Evolutionary conservation across 768 basidiomycete species (phyloP).

Genomic region (Suillus subluteus): DNA sequence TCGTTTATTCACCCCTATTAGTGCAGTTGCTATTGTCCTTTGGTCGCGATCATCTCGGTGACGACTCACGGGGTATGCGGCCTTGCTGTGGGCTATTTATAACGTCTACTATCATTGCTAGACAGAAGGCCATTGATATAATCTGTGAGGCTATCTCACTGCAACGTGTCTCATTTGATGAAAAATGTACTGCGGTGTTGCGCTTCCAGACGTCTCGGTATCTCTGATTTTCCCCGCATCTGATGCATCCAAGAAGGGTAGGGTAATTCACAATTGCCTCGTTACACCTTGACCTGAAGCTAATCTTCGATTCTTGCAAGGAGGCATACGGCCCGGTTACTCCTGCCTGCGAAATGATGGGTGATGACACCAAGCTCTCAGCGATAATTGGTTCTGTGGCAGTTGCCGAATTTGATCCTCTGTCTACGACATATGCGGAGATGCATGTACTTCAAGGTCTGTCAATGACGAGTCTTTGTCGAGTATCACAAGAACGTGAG

Average conservation of each 20-base stretch:
- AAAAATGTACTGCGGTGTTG: not conserved
- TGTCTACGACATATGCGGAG: not conserved
- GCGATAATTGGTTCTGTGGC: not conserved
- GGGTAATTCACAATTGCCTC: not conserved
- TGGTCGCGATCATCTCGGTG: not conserved
- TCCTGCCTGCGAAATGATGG: constrained; percentile 5
- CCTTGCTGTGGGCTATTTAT: constrained; percentile 8
- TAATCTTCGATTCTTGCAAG: constrained; percentile 3
- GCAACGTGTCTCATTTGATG: not conserved
- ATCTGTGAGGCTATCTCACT: not conserved
- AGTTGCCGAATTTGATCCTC: not conserved
- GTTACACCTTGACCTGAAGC: not conserved
- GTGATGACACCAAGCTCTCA: not conserved
- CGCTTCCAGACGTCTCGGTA: not conserved
- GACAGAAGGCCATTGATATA: not conserved
- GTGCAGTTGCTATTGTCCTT: not conserved
- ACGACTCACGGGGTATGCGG: not conserved
- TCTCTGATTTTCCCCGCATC: constrained; percentile 1
- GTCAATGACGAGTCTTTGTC: not conserved
- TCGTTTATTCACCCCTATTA: not conserved
- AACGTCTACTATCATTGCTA: not conserved
- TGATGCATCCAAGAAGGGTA: constrained; percentile 2
- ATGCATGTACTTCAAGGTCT: not conserved
- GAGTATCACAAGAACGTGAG: constrained; percentile 3
- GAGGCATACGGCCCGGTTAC: not conserved